phyloP scores from a whole-genome alignment of 1,284 basidiomycete species.

The Melampsora americana region DNA sequence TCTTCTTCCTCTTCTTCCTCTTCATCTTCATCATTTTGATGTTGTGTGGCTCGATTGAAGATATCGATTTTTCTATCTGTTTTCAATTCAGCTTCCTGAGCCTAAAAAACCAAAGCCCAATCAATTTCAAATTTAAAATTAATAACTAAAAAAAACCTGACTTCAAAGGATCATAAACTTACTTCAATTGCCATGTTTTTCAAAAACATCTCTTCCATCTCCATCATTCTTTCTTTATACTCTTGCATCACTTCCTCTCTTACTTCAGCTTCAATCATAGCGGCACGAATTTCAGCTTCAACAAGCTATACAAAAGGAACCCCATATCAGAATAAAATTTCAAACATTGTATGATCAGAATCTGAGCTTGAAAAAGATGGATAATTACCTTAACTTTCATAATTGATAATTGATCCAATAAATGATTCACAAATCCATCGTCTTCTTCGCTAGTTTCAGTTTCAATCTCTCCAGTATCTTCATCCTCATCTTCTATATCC shows the following conservation, averaged over 20 bases:
- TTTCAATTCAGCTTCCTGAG: constrained; percentile 74
- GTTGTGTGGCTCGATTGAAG: constrained; percentile 55
- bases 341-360: constrained; percentile 23
- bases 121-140: constrained; percentile 14
- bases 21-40: background rate
- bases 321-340: background rate
- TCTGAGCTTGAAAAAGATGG: constrained; percentile 4
- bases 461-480: constrained; percentile 56
- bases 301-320: constrained; percentile 63
- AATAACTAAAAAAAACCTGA: background rate
- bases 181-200: constrained; percentile 53
- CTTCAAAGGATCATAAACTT: constrained; percentile 2
- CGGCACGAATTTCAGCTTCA: constrained; percentile 80
- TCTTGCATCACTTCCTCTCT: constrained; percentile 85
- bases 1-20: background rate
- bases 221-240: constrained; percentile 76
- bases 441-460: constrained; percentile 59
- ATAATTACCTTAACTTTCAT: constrained; percentile 66
- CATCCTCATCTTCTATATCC: constrained; percentile 57
- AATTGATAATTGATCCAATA: constrained; percentile 84
- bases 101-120: constrained; percentile 56
- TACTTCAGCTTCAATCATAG: constrained; percentile 78
- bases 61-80: constrained; percentile 90
- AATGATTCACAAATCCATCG: constrained; percentile 78
- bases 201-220: constrained; percentile 75